Conservation (phyloP, 768 basidiomycete species). For the Aureoboletus auriporus region DNA sequence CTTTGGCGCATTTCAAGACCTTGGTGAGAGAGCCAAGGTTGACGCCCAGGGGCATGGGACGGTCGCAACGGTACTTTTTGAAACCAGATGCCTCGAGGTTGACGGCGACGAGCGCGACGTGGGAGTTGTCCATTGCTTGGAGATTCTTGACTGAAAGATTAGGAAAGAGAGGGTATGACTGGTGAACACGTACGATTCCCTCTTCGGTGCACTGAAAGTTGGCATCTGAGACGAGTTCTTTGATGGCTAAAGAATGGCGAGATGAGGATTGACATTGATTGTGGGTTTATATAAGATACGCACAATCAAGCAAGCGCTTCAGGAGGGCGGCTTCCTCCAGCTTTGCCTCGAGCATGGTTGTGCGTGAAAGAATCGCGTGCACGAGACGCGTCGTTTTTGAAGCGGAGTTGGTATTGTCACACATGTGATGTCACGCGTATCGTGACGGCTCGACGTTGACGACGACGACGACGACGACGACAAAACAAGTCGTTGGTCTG, state of each 20-base stretch:
- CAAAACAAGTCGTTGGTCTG: background rate
- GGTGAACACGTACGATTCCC: slow-evolving; percentile 61
- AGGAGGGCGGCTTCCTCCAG: slow-evolving; percentile 82
- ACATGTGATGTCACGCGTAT: slow-evolving; percentile 22
- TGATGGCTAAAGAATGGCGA: slow-evolving; percentile 64
- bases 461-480: slow-evolving; percentile 3
- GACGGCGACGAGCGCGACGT: slow-evolving; percentile 94
- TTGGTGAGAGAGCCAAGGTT: slow-evolving; percentile 88
- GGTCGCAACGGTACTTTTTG: slow-evolving; percentile 87
- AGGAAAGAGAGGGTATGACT: background rate
- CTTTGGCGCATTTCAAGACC: slow-evolving; percentile 95
- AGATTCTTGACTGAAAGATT: slow-evolving; percentile 48
- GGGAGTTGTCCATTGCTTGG: slow-evolving; percentile 99
- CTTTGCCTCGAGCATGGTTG: slow-evolving; percentile 83
- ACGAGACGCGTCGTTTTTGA: slow-evolving; percentile 26
- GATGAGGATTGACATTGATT: background rate
- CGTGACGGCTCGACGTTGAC: slow-evolving; percentile 14
- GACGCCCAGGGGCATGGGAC: slow-evolving; percentile 88
- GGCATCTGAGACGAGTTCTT: slow-evolving; percentile 95
- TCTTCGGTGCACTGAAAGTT: slow-evolving; percentile 98
- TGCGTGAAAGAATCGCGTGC: slow-evolving; percentile 6
- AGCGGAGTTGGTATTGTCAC: slow-evolving; percentile 32
- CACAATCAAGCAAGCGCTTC: slow-evolving; percentile 92
- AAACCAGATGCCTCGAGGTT: slow-evolving; percentile 78
- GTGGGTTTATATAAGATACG: slow-evolving; percentile 18